A percentile compares a stretch with the other conserved stretches of the same genome.
Evolutionary conservation across 208 protist genomes (phyloP).

Genomic region (Crithidia sp.): DNA sequence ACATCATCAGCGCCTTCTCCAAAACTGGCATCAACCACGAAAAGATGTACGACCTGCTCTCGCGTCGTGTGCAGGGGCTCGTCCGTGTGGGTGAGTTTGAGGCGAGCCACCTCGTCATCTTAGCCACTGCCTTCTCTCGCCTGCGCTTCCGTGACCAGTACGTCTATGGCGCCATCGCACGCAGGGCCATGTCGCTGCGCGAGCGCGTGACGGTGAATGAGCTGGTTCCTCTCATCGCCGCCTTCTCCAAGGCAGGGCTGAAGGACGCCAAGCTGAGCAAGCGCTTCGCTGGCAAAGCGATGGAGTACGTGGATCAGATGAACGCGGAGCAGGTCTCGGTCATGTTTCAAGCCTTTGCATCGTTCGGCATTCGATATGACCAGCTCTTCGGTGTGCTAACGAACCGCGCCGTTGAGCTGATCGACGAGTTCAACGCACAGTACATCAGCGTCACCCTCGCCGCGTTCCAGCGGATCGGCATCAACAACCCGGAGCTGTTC

Average conservation of each 20-base stretch:
- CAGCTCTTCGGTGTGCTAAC: slow-evolving; percentile 94
- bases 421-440: slow-evolving; percentile 92
- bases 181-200: slow-evolving; percentile 85
- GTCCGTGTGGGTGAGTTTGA: slow-evolving; percentile 91
- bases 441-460: slow-evolving; percentile 90
- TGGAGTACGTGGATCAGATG: slow-evolving; percentile 94
- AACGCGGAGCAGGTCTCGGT: slow-evolving; percentile 88
- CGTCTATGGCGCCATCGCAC: slow-evolving; percentile 82
- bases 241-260: slow-evolving; percentile 87
- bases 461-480: slow-evolving; percentile 91
- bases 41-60: slow-evolving; percentile 79
- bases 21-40: slow-evolving; percentile 90
- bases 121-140: slow-evolving; percentile 83
- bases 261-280: slow-evolving; percentile 90
- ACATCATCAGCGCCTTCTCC: slow-evolving; percentile 89
- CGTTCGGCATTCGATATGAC: slow-evolving; percentile 92
- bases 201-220: slow-evolving; percentile 92
- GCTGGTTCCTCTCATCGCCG: slow-evolving; percentile 83
- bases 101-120: slow-evolving; percentile 84
- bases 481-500: slow-evolving; percentile 93
- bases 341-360: slow-evolving; percentile 90
- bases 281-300: slow-evolving; percentile 87
- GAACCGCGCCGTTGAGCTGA: slow-evolving; percentile 91
- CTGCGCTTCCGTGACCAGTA: slow-evolving; percentile 85
- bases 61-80: slow-evolving; percentile 86